These are phyloP conservation scores for Pythium dissotocum DNA, from an alignment of 352 stramenopile species.

Conservation along the genomic window DNA sequence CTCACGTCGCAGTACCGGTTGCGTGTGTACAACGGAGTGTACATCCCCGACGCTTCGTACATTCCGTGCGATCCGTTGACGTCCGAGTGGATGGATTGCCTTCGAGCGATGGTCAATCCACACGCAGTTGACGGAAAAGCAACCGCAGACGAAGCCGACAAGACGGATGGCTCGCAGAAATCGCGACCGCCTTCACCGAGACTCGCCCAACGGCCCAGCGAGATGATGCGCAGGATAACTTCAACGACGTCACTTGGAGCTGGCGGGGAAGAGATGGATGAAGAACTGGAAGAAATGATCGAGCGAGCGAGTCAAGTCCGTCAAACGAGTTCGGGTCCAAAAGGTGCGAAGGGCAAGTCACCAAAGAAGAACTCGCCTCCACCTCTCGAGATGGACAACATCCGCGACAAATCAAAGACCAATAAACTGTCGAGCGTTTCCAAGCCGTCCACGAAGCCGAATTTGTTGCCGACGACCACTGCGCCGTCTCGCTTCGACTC, in stretches of 20 bases:
- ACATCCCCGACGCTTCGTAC: conserved; percentile 69
- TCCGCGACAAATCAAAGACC: background rate
- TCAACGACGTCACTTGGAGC: conserved; percentile 41
- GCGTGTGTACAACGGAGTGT: conserved; percentile 67
- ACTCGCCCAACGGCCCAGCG: background rate
- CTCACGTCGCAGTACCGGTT: conserved; percentile 64
- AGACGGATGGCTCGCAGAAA: background rate
- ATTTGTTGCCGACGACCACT: conserved; percentile 7
- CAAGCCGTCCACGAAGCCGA: conserved; percentile 5
- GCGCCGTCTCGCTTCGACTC: conserved; percentile 36
- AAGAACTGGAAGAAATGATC: conserved; percentile 74
- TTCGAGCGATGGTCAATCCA: conserved; percentile 39
- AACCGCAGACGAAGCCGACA: background rate
- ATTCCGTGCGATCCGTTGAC: conserved; percentile 62
- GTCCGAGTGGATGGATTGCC: conserved; percentile 83
- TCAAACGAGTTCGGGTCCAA: background rate
- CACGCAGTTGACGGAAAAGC: background rate
- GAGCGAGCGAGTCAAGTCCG: conserved; percentile 25
- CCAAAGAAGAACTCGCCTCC: background rate
- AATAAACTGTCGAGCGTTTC: background rate
- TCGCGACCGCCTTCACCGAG: background rate
- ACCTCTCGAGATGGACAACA: background rate
- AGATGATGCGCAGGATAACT: conserved; percentile 16
- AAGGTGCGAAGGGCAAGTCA: background rate
- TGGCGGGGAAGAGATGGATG: conserved; percentile 68